Base-by-base conservation (phyloP, 257 asterid species). In the Gentiana dahurica region DNA sequence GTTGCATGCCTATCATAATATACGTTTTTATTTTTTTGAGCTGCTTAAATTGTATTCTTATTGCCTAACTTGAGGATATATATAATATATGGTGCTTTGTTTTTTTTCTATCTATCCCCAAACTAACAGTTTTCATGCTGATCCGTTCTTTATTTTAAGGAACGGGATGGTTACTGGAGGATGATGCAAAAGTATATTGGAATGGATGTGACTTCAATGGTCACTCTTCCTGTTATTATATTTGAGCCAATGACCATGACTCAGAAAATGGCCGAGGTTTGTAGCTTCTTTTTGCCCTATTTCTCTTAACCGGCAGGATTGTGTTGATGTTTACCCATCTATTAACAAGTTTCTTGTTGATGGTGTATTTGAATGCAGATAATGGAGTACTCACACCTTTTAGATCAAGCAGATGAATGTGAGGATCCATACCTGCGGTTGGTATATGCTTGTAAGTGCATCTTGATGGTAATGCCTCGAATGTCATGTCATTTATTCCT, bases 181-280 rank as follows among this genome's bases (percentile, higher is more conserved):
- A 88, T 92, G 97, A 92, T 92, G 99, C 99, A 92, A 68, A 88
- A 78, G 36, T 88, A 92, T 71, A 73, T 88, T 62, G 99, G 99
- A 46, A 78, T 95, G 68, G 99, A 92, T 76, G 57, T 92, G 65
- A 92, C 99, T 34, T 92, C 99, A 47, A 71, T 92, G 99, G 99
- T 92, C 74, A 92, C 99, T 11, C 95, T 92, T 63, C 97, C 99
- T n/a, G 99, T 92, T 55, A 76, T 79, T 68, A 92, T 92, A 69
- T 92, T 89, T 71, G 99, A 92, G 91, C 99, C 99, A 13, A 85
- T 92, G 95, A 92, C 99, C 38, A 92, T 88, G 95, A 78, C 88
- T 71, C 99, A 92, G 74, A 92, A 92, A 81, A 82, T 92, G 94
- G 99, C 99, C 51, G 99, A 92, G 95, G 99, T 92, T 65, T 71